Evolutionary conservation across 2,329 filamentous ascomycete genomes (phyloP).

Genomic region (Pseudopithomyces chartarum): DNA sequence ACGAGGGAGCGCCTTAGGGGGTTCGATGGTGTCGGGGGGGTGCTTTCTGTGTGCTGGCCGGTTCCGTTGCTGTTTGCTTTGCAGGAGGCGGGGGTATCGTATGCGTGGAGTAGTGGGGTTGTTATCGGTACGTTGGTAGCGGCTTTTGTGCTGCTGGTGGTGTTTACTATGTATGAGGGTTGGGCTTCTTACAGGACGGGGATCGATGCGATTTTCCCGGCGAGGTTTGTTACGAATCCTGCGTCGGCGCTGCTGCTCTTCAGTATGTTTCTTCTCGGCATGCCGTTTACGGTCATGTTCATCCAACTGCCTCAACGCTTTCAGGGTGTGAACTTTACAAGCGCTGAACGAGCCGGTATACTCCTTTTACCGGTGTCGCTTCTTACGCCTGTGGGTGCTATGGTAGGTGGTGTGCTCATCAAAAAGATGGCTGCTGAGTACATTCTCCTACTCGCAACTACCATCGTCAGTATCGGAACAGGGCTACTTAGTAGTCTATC

Average conservation of each 20-base stretch:
- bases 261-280: conserved; percentile 33
- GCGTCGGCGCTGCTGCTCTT: conserved; percentile 27
- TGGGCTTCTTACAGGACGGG: conserved; percentile 33
- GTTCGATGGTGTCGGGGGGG: conserved; percentile 35
- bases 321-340: conserved; percentile 37
- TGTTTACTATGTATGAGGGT: conserved; percentile 34
- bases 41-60: conserved; percentile 36
- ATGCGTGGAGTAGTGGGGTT: conserved; percentile 30
- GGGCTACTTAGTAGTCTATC: conserved; percentile 36
- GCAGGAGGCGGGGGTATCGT: conserved; percentile 35
- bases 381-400: conserved; percentile 33
- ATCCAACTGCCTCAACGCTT: conserved; percentile 41
- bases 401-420: conserved; percentile 23
- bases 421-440: conserved; percentile 28
- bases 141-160: conserved; percentile 27
- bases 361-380: conserved; percentile 35
- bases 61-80: conserved; percentile 40
- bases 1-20: conserved; percentile 30
- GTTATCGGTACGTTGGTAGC: conserved; percentile 36
- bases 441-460: conserved; percentile 23
- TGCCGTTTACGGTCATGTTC: conserved; percentile 35
- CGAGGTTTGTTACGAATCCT: conserved; percentile 31
- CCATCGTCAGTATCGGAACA: conserved; percentile 27
- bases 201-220: conserved; percentile 33
- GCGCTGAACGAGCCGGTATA: conserved; percentile 36